Conservation (phyloP, 1,139 yeast genomes). For the Debaryomyces subglobosus region DNA sequence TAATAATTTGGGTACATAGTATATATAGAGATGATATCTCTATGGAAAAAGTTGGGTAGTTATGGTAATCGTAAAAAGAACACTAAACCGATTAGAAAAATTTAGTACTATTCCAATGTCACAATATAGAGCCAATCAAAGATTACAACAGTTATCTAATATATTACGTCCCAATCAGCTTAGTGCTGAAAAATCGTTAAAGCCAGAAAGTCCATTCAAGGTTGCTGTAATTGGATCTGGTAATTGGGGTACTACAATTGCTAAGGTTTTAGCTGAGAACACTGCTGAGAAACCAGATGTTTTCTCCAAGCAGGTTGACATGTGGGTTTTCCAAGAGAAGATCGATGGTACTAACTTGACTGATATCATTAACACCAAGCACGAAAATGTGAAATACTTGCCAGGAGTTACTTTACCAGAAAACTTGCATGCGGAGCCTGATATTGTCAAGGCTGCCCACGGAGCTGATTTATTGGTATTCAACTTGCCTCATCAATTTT, state of each 20-base stretch:
- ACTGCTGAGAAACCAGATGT: conserved; percentile 42
- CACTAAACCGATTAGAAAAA: not conserved
- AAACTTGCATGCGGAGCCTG: conserved; percentile 47
- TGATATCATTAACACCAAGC: conserved; percentile 46
- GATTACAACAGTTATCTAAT: conserved; percentile 45
- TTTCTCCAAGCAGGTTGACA: conserved; percentile 42
- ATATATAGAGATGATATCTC: conserved; percentile 1
- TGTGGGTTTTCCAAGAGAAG: conserved; percentile 54
- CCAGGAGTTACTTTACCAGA: conserved; percentile 48
- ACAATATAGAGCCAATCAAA: conserved; percentile 28
- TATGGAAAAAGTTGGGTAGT: not conserved
- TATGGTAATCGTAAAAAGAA: not conserved
- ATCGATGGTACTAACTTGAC: conserved; percentile 47
- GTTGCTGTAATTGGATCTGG: conserved; percentile 52
- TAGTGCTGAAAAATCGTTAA: conserved; percentile 18
- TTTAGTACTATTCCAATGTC: conserved; percentile 6
- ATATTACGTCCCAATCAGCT: conserved; percentile 31
- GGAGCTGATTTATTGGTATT: conserved; percentile 51
- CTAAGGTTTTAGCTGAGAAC: conserved; percentile 51
- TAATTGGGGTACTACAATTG: conserved; percentile 55
- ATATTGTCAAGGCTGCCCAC: conserved; percentile 39
- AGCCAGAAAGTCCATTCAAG: conserved; percentile 34
- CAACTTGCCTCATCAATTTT: conserved; percentile 54
- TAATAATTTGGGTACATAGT: not conserved
- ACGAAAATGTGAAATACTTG: conserved; percentile 50